Evolutionary conservation across 179 eudicot species (phyloP), one percentile per base, ranked within the genome.

Genomic region (Vitellaria paradoxa): DNA sequence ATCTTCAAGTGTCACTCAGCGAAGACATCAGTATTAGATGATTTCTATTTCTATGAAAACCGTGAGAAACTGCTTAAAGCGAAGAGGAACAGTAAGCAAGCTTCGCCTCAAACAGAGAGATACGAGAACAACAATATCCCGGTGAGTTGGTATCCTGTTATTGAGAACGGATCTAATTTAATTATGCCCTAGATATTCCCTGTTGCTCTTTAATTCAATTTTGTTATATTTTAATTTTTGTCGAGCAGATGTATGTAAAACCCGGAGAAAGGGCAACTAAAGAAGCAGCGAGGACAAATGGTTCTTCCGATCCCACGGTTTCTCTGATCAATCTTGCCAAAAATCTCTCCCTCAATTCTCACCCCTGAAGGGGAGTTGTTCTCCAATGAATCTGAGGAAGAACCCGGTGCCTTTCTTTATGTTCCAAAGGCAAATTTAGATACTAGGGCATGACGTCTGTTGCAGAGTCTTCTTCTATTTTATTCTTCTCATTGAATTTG

Each of bases 301-400:
- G 47, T 18, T 24, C 72, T 20, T 11, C 83, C 15, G 90, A 84
- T 67, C 65, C 88, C 3, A 60, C 79, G 24, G 68, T 86, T 5
- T 80, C 91, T 23, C 81, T 92, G 61, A 72, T 89, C 52, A 65
- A 77, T 64, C 87, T 84, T 12, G 87, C 93, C 57, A 75, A 80
- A 53, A 87, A 89, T 66, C 89, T 92, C 46, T 83, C 95, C n/a
- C 81, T 92, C 57, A 80, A 79, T 79, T 71, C 89, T 52, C 77
- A 56, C 18, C 72, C 45, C 63, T 59, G 65, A 70, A 84, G 80
- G 63, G 78, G 1, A 5, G 1, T 68, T 49, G 79, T 72, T 65
- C 21, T 45, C 14, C 20, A 59, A 46, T 75, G 72, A 77, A 71
- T 84, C 55, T 57, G 12, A 75, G 76, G 40, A 76, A 61, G 47